These are phyloP conservation scores for Candida sp. DNA, from an alignment of 1,139 yeast genomes.

Conservation along the genomic window DNA sequence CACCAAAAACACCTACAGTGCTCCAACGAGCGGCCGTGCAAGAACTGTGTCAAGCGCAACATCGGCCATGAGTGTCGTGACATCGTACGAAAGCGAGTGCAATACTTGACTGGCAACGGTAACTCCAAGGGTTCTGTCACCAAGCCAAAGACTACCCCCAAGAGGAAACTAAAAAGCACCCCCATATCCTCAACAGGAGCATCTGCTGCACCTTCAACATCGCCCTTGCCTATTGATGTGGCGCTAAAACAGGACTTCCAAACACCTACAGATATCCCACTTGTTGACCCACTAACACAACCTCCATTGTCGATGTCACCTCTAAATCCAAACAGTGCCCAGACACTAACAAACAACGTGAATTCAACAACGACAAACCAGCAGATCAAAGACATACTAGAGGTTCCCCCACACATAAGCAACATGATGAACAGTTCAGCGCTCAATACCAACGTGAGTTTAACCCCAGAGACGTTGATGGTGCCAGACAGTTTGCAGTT, in stretches of 20 bases:
- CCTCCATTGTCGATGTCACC: constrained; percentile 1
- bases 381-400: constrained; percentile 9
- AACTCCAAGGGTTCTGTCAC: neutral
- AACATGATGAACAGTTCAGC: neutral
- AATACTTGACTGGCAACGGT: constrained; percentile 29
- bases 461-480: constrained; percentile 5
- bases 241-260: neutral
- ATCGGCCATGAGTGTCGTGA: constrained; percentile 60
- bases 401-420: constrained; percentile 6
- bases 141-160: constrained; percentile 5
- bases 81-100: constrained; percentile 61
- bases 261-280: neutral
- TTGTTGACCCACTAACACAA: neutral
- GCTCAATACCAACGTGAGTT: neutral
- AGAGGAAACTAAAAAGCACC: constrained; percentile 6
- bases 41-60: constrained; percentile 67
- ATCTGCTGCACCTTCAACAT: neutral
- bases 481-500: constrained; percentile 8
- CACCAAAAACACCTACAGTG: constrained; percentile 77
- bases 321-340: neutral
- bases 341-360: neutral
- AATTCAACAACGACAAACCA: neutral
- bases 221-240: neutral
- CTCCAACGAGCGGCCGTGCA: constrained; percentile 63
- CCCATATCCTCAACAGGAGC: neutral